These are phyloP conservation scores for Acacia concinna DNA, from an alignment of 331 rosid genomes.

Conservation along the genomic window DNA sequence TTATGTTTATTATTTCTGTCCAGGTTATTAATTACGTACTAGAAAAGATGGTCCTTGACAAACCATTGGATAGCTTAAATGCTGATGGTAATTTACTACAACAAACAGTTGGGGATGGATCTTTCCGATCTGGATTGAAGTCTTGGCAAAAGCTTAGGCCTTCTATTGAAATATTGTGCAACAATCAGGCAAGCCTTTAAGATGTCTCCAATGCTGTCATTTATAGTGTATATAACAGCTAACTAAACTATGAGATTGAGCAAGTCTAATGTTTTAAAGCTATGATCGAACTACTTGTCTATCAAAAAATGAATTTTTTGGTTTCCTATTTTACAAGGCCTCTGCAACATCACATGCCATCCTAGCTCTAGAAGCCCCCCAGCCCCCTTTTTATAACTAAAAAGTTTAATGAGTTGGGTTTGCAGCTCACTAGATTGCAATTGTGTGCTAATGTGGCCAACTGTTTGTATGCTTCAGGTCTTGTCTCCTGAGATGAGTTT, in stretches of 20 bases:
- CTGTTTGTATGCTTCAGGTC: constrained; percentile 52
- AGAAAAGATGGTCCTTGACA: constrained; percentile 96
- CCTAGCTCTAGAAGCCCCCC: constrained; percentile 2
- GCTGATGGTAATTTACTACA: constrained; percentile 63
- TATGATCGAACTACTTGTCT: background rate
- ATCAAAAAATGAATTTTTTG: background rate
- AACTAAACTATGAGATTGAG: constrained; percentile 10
- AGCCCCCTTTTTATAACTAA: background rate
- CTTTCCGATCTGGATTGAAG: constrained; percentile 79
- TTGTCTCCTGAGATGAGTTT: constrained; percentile 90
- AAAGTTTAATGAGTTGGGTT: too few species aligned
- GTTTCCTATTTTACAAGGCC: constrained; percentile 13
- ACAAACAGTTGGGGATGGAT: constrained; percentile 68
- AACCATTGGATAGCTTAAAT: constrained; percentile 67
- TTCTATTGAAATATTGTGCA: constrained; percentile 90
- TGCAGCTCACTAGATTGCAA: background rate
- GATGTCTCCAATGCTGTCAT: constrained; percentile 12
- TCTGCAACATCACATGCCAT: constrained; percentile 9
- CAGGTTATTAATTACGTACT: constrained; percentile 90
- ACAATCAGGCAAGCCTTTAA: constrained; percentile 78
- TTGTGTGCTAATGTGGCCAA: constrained; percentile 14
- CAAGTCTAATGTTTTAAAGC: constrained; percentile 13
- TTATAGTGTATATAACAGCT: background rate
- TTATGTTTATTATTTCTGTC: constrained; percentile 4
- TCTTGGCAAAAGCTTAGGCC: constrained; percentile 90